These are phyloP conservation scores for Sungouiella thailandica DNA, from an alignment of 805 yeast genomes.

Conservation along the genomic window DNA sequence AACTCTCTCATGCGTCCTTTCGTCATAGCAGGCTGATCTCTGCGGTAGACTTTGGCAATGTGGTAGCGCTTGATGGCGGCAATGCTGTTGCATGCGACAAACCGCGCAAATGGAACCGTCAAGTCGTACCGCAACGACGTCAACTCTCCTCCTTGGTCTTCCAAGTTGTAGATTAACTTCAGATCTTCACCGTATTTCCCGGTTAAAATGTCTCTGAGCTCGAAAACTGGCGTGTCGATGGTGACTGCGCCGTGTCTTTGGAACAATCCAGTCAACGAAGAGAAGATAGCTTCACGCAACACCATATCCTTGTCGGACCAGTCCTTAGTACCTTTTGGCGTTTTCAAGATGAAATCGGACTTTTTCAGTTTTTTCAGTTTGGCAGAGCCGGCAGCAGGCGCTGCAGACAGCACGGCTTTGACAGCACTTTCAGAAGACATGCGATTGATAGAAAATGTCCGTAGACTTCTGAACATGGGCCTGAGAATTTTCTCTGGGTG, in stretches of 20 bases:
- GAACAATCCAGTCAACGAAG: slow-evolving; percentile 66
- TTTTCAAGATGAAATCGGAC: slow-evolving; percentile 69
- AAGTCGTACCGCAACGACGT: slow-evolving; percentile 93
- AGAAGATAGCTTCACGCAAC: slow-evolving; percentile 82
- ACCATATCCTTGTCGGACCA: slow-evolving; percentile 99
- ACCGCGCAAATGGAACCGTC: slow-evolving; percentile 98
- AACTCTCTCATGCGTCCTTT: slow-evolving; percentile 99
- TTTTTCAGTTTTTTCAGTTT: slow-evolving; percentile 34
- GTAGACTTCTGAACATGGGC: too few species aligned
- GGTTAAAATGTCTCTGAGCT: slow-evolving; percentile 87
- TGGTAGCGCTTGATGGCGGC: slow-evolving; percentile 90
- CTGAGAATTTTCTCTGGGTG: too few species aligned
- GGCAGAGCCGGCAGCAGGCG: slow-evolving; percentile 3
- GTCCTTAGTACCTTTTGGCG: slow-evolving; percentile 96
- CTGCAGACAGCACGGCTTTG: slow-evolving; percentile 6
- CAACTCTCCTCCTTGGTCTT: slow-evolving; percentile 98
- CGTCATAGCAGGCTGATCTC: slow-evolving; percentile 99
- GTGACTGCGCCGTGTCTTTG: slow-evolving; percentile 98
- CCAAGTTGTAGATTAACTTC: slow-evolving; percentile 88
- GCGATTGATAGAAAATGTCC: too few species aligned
- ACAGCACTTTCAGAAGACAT: too few species aligned
- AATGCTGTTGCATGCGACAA: slow-evolving; percentile 91
- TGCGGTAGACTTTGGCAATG: slow-evolving; percentile 96
- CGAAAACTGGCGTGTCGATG: slow-evolving; percentile 97
- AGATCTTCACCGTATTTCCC: slow-evolving; percentile 99